Base-by-base conservation (phyloP, 805 yeast species). In the Pichia heedii region DNA sequence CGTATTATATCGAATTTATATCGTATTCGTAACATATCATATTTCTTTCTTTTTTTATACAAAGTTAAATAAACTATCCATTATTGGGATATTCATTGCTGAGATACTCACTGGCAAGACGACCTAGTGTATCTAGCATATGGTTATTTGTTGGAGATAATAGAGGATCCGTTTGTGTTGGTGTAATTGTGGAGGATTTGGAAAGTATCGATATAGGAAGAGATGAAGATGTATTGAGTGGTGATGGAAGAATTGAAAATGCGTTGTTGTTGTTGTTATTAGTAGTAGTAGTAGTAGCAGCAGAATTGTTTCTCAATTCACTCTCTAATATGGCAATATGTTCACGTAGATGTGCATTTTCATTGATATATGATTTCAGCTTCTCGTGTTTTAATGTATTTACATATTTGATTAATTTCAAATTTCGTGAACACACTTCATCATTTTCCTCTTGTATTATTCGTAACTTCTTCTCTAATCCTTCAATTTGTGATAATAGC, bases 121-220 rank as follows among this genome's bases (percentile, higher is more conserved):
- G 50, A 13, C 68, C 68, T 22, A 63, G 47, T 0, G 68, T 62
- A 41, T 63, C 63, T 24, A 63, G 50, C 63, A 63, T 51, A 37
- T 56, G 26, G 8, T 50, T 34, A 11, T 42, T 49, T 1, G 50
- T 36, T 8, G 49, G 44, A 7, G 41, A 29, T n/a, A 20, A 18
- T 2, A 16, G 4, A 9, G n/a, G 20, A 8, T 19, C 20, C 7
- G 6, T n/a, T 32, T 32, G 19, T 16, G 11, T 32, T 32, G 33
- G 20, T 9, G 33, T 16, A 8, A 20, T 6, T 8, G 33, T 8
- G n/a, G 33, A 32, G n/a, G 33, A 32, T 8, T 30, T 30, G 10
- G 18, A 4, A 16, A 11, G 5, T 6, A 27, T 32, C 2, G 33
- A 32, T 16, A 32, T 16, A 13, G 33, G 33, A 10, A 16, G 12